Conservation (phyloP, 345 rosid species). For the Lepidium africanum region DNA sequence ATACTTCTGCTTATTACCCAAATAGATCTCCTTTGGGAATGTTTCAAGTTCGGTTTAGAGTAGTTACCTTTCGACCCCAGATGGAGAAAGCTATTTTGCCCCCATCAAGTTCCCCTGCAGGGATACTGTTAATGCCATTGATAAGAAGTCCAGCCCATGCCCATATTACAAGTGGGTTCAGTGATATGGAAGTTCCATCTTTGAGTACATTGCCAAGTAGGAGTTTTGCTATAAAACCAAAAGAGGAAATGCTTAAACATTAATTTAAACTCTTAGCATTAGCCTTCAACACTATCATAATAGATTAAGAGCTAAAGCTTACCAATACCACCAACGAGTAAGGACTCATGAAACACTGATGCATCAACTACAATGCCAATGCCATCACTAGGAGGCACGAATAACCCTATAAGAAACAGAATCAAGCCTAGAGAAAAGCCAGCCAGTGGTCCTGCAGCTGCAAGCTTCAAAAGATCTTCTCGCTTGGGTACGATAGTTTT, state of each 20-base stretch:
- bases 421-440: constrained; percentile 77
- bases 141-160: constrained; percentile 96
- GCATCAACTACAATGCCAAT: constrained; percentile 80
- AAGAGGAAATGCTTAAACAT: not conserved
- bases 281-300: not conserved
- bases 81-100: constrained; percentile 77
- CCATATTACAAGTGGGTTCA: constrained; percentile 85
- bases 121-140: constrained; percentile 92
- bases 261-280: not conserved
- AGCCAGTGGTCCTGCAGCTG: constrained; percentile 92
- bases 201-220: constrained; percentile 74
- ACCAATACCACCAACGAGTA: constrained; percentile 88
- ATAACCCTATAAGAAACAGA: constrained; percentile 71
- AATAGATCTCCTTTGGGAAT: not conserved
- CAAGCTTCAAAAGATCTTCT: constrained; percentile 84
- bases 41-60: not conserved
- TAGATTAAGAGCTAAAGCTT: constrained; percentile 21
- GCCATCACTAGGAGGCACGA: constrained; percentile 84
- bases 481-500: constrained; percentile 71
- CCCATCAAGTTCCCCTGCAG: constrained; percentile 92
- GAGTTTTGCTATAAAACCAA: constrained; percentile 57
- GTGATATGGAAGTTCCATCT: constrained; percentile 79
- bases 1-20: not conserved
- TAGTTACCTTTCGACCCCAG: constrained; percentile 92
- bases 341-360: constrained; percentile 90